Conservation (phyloP, 805 yeast species). For the Starmerella bombicola region DNA sequence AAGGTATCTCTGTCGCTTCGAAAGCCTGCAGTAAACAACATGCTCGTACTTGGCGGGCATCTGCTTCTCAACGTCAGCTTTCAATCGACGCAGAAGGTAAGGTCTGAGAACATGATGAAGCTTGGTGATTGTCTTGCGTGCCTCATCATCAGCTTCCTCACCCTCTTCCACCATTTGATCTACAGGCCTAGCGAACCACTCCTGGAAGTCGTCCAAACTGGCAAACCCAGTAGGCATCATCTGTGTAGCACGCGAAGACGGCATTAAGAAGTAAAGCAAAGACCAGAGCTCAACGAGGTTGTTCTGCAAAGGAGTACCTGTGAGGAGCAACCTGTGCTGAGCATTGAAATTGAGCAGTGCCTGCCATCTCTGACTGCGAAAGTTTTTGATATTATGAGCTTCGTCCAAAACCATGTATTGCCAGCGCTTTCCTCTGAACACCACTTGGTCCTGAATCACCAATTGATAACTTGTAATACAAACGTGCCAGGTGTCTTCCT, state of each 20-base stretch:
- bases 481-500: slow-evolving; percentile 88
- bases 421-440: slow-evolving; percentile 88
- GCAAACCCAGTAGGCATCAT: slow-evolving; percentile 92
- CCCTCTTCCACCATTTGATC: slow-evolving; percentile 80
- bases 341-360: slow-evolving; percentile 89
- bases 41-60: slow-evolving; percentile 99
- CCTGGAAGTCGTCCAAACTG: slow-evolving; percentile 86
- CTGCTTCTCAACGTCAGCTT: slow-evolving; percentile 94
- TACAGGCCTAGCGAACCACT: slow-evolving; percentile 97
- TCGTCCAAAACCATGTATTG: slow-evolving; percentile 94
- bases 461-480: slow-evolving; percentile 94
- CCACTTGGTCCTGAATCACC: slow-evolving; percentile 94
- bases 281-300: slow-evolving; percentile 96
- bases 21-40: slow-evolving; percentile 77
- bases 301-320: slow-evolving; percentile 96
- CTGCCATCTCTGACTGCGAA: slow-evolving; percentile 94
- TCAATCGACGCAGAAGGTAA: slow-evolving; percentile 75
- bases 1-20: slow-evolving; percentile 80
- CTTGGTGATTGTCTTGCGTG: slow-evolving; percentile 71
- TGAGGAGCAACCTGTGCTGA: slow-evolving; percentile 68
- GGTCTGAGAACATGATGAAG: slow-evolving; percentile 91
- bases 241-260: slow-evolving; percentile 50
- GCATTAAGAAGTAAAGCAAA: slow-evolving; percentile 86
- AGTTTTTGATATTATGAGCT: slow-evolving; percentile 95
- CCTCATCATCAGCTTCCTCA: slow-evolving; percentile 52